These are phyloP conservation scores for Tolypocladium album DNA, from an alignment of 2,329 filamentous ascomycete species.

Conservation along the genomic window DNA sequence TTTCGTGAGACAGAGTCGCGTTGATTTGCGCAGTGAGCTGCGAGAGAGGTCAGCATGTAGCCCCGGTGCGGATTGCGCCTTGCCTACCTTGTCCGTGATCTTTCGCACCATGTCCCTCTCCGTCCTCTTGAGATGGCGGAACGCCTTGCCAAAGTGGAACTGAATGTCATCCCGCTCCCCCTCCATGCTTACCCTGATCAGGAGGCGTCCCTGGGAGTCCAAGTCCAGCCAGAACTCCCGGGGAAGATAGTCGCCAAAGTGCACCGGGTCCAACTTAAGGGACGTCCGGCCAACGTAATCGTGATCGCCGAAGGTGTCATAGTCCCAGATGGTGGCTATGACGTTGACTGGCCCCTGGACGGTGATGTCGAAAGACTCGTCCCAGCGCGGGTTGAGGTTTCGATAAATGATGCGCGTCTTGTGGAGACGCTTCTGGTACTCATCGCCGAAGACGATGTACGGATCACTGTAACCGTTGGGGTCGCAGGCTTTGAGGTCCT, in stretches of 20 bases:
- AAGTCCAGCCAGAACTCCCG: constrained; percentile 97
- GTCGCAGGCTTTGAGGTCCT: constrained; percentile 97
- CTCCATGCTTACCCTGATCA: constrained; percentile 95
- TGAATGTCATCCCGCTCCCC: constrained; percentile 97
- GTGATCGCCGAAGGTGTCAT: constrained; percentile 93
- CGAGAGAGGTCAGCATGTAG: constrained; percentile 3
- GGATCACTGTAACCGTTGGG: constrained; percentile 90
- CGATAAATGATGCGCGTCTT: constrained; percentile 89
- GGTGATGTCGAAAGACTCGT: constrained; percentile 92
- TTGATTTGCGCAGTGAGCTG: constrained; percentile 90
- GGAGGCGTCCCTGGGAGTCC: constrained; percentile 82
- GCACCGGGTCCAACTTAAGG: constrained; percentile 91
- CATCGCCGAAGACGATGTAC: constrained; percentile 92
- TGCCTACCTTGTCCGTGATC: constrained; percentile 85
- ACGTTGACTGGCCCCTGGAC: constrained; percentile 86
- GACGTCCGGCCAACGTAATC: constrained; percentile 97
- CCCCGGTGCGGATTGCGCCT: too few species aligned
- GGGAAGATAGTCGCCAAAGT: constrained; percentile 92
- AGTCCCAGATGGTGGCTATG: constrained; percentile 96
- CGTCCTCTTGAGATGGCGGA: constrained; percentile 86
- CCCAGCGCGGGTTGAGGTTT: constrained; percentile 90
- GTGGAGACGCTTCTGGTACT: constrained; percentile 91
- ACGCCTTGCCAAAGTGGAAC: constrained; percentile 96
- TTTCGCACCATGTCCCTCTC: constrained; percentile 97
- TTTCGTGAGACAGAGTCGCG: constrained; percentile 72